Evolutionary conservation across 768 basidiomycete genomes (phyloP).

Genomic region (Lactarius sp.): DNA sequence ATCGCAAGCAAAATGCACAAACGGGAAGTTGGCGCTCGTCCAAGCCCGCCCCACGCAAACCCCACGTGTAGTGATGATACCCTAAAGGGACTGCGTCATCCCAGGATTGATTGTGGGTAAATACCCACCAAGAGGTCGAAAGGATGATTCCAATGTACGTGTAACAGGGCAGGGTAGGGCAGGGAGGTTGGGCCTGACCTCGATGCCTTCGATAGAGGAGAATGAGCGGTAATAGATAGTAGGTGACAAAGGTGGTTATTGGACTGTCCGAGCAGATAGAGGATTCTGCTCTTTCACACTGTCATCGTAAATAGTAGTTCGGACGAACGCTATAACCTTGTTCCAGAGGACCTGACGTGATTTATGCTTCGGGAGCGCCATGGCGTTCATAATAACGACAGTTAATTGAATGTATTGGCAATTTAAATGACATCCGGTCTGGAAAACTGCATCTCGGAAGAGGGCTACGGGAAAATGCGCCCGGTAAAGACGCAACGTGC

Average conservation of each 20-base stretch:
- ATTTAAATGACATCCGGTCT: constrained; percentile 2
- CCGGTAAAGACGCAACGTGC: constrained; percentile 18
- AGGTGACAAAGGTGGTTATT: constrained; percentile 8
- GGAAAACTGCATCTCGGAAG: constrained; percentile 11
- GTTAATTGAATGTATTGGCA: neutral
- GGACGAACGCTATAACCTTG: constrained; percentile 13
- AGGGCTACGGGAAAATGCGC: neutral
- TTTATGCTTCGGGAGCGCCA: neutral
- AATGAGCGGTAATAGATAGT: constrained; percentile 19
- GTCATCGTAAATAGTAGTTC: neutral
- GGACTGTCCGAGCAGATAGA: neutral
- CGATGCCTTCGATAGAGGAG: constrained; percentile 6
- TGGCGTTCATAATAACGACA: constrained; percentile 14
- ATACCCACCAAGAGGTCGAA: neutral
- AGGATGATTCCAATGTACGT: constrained; percentile 7
- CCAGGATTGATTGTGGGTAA: neutral
- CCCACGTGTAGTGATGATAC: constrained; percentile 18
- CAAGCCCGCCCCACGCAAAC: constrained; percentile 14
- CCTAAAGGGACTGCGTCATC: constrained; percentile 18
- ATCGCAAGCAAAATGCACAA: constrained; percentile 5
- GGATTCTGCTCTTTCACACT: constrained; percentile 5
- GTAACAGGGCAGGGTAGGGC: constrained; percentile 3
- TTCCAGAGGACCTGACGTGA: constrained; percentile 7
- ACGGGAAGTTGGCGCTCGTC: neutral
- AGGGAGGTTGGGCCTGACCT: neutral